These are phyloP conservation scores for Sporothrix curviconia DNA, from an alignment of 2,329 filamentous ascomycete genomes.

Conservation along the genomic window DNA sequence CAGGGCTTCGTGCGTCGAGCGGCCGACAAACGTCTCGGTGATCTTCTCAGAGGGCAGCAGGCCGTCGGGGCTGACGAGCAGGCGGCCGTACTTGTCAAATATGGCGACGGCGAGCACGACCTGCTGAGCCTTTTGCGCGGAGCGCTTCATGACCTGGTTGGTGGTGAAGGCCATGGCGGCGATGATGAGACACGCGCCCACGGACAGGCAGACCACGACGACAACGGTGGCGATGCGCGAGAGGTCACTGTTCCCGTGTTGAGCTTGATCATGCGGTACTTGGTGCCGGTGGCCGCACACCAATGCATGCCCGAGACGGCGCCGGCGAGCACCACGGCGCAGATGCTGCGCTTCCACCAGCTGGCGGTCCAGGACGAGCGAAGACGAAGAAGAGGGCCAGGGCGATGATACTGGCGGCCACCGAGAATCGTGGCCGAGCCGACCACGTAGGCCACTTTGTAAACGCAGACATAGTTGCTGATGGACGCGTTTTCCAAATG, in stretches of 20 bases:
- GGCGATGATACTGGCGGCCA: constrained; percentile 62
- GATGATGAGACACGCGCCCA: constrained; percentile 55
- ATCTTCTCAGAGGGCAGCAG: constrained; percentile 67
- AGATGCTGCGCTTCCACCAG: constrained; percentile 67
- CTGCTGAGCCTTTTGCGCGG: constrained; percentile 54
- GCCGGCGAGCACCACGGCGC: constrained; percentile 60
- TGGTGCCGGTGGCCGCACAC: constrained; percentile 66
- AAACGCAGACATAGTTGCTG: constrained; percentile 64
- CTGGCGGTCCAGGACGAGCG: constrained; percentile 69
- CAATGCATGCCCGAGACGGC: constrained; percentile 86
- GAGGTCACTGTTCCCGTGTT: constrained; percentile 35
- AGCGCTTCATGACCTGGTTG: constrained; percentile 45
- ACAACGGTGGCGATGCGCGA: constrained; percentile 63
- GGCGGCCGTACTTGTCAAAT: constrained; percentile 59
- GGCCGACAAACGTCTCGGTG: constrained; percentile 68
- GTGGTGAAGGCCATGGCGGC: constrained; percentile 49
- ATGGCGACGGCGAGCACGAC: constrained; percentile 54
- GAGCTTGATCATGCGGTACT: constrained; percentile 52
- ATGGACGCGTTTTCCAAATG: constrained; percentile 78
- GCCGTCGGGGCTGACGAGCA: constrained; percentile 65
- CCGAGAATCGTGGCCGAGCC: constrained; percentile 66
- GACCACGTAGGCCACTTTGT: constrained; percentile 52
- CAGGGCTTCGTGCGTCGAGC: constrained; percentile 60
- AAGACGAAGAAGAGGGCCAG: constrained; percentile 73
- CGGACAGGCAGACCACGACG: constrained; percentile 63